Conservation (phyloP, 306 rosid genomes). For the Prunus salicina region DNA sequence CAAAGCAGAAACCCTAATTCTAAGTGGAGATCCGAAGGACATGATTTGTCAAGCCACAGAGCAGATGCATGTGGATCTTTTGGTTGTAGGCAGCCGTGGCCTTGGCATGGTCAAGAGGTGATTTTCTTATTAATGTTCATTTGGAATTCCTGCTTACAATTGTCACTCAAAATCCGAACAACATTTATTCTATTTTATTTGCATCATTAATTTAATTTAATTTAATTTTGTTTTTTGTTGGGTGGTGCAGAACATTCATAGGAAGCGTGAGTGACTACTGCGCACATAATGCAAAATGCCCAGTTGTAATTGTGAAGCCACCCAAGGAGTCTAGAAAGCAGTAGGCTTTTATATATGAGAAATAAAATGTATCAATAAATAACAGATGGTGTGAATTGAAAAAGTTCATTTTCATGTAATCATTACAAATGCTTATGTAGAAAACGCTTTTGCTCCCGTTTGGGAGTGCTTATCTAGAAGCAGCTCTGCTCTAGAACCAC, state of each 20-base stretch:
- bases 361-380: background rate
- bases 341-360: too few species aligned
- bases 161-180: too few species aligned
- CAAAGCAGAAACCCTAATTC: constrained; percentile 51
- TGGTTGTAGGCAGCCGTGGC: constrained; percentile 74
- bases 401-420: too few species aligned
- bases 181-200: background rate
- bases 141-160: too few species aligned
- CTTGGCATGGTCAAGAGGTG: constrained; percentile 66
- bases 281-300: constrained; percentile 57
- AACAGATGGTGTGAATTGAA: too few species aligned
- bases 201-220: too few species aligned
- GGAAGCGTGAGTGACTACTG: constrained; percentile 83
- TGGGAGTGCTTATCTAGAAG: too few species aligned
- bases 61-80: constrained; percentile 59
- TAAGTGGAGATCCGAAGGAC: constrained; percentile 70
- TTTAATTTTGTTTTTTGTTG: background rate
- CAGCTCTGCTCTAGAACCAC: too few species aligned
- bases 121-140: background rate
- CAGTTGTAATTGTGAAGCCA: constrained; percentile 61
- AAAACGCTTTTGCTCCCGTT: too few species aligned
- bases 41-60: constrained; percentile 66
- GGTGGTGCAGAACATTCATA: constrained; percentile 12
- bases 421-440: too few species aligned
- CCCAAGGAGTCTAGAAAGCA: constrained; percentile 23